Evolutionary conservation across 495 filamentous ascomycete species (phyloP).

Genomic region (Annulohypoxylon bovei): DNA sequence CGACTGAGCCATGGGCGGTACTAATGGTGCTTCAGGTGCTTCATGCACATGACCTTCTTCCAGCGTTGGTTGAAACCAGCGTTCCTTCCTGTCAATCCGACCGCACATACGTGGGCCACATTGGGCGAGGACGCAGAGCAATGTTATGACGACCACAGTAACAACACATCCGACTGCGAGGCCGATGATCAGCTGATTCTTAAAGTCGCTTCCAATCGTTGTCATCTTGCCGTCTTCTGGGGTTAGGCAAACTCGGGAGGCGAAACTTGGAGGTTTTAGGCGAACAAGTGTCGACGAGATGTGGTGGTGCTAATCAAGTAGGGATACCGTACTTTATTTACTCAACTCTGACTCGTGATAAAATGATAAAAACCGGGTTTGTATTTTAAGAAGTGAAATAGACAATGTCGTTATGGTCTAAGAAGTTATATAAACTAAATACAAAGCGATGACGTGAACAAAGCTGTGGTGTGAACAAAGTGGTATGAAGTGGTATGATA

Average conservation of each 20-base stretch:
- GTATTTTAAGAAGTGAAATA: background rate
- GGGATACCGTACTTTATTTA: background rate
- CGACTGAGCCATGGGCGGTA: background rate
- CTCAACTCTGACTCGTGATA: background rate
- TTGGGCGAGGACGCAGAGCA: slow-evolving; percentile 39
- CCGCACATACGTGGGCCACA: slow-evolving; percentile 38
- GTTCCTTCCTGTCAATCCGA: slow-evolving; percentile 26
- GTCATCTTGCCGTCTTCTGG: slow-evolving; percentile 4
- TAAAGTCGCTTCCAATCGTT: slow-evolving; percentile 24
- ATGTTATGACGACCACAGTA: slow-evolving; percentile 21
- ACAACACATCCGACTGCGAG: slow-evolving; percentile 29
- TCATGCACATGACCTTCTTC: slow-evolving; percentile 29
- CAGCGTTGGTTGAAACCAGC: slow-evolving; percentile 35
- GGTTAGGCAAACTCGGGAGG: background rate
- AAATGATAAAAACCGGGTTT: background rate
- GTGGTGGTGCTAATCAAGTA: background rate
- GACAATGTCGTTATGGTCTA: background rate
- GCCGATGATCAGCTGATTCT: slow-evolving; percentile 24
- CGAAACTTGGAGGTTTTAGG: background rate
- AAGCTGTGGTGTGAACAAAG: background rate
- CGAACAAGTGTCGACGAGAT: background rate
- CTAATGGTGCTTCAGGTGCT: slow-evolving; percentile 25
- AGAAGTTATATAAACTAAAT: background rate
- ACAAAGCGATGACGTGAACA: background rate
- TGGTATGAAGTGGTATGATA: background rate